phyloP scores from a whole-genome alignment of 2,329 filamentous ascomycete species.

The Aspergillus viridinutans region DNA sequence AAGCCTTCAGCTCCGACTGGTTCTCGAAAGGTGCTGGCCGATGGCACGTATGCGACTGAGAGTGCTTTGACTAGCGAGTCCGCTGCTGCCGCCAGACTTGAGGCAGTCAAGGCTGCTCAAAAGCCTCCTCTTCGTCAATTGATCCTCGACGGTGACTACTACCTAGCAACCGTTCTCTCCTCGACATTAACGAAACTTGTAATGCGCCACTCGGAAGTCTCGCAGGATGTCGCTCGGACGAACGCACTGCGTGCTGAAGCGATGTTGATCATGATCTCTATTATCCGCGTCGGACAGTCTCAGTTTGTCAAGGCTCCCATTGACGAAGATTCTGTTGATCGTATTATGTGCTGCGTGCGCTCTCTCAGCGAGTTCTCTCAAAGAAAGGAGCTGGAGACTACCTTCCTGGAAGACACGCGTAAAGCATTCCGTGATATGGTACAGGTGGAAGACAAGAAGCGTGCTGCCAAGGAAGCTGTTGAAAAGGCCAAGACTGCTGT shows the following conservation, averaged over 20 bases:
- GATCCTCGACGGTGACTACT: conserved; percentile 96
- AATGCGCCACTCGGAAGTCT: conserved; percentile 95
- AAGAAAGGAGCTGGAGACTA: conserved; percentile 84
- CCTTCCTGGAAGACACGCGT: conserved; percentile 90
- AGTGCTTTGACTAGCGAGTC: conserved; percentile 92
- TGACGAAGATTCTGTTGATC: conserved; percentile 96
- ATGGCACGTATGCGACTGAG: conserved; percentile 96
- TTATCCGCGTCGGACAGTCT: conserved; percentile 96
- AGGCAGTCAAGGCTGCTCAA: conserved; percentile 93
- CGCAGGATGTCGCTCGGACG: conserved; percentile 75
- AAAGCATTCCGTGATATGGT: conserved; percentile 98
- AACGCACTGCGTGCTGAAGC: conserved; percentile 94
- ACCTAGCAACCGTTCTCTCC: conserved; percentile 89
- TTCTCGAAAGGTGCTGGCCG: conserved; percentile 86
- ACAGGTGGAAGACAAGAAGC: conserved; percentile 94
- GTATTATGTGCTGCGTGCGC: conserved; percentile 95
- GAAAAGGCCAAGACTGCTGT: conserved; percentile 92
- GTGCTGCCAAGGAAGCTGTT: conserved; percentile 85
- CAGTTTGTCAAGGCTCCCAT: conserved; percentile 97
- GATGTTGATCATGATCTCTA: conserved; percentile 99
- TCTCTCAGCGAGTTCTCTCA: conserved; percentile 85
- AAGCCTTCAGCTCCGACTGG: conserved; percentile 73
- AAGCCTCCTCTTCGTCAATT: conserved; percentile 93
- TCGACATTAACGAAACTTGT: conserved; percentile 95
- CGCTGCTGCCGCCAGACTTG: conserved; percentile 80